Percentiles rank a stretch among this genome's conserved stretches.
Evolutionary conservation across 2,329 filamentous ascomycete species (phyloP).

Genomic region (Piedraia hortae): DNA sequence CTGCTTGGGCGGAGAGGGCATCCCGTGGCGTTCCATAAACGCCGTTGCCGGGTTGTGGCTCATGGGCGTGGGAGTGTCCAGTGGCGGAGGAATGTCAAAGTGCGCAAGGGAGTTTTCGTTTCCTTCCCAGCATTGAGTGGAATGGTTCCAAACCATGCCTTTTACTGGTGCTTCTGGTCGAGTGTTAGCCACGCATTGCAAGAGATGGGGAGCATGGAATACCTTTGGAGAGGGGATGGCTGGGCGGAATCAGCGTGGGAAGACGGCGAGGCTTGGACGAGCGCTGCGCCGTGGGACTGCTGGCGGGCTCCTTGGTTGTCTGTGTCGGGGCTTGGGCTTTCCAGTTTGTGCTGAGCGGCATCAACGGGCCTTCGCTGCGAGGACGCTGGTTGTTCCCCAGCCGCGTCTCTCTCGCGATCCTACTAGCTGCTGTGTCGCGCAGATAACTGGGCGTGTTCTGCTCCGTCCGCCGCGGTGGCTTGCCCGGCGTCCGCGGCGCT

Average conservation of each 20-base stretch:
- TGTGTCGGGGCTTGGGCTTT: slow-evolving; percentile 28
- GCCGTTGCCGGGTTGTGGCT: slow-evolving; percentile 9
- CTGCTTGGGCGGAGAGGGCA: slow-evolving; percentile 20
- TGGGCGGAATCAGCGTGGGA: slow-evolving; percentile 73
- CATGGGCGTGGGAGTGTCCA: slow-evolving; percentile 15
- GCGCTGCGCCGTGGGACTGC: slow-evolving; percentile 21
- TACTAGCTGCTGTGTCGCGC: slow-evolving; percentile 36
- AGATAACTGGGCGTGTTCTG: slow-evolving; percentile 32
- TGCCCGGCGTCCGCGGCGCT: slow-evolving; percentile 25
- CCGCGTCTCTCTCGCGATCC: slow-evolving; percentile 30
- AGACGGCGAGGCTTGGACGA: slow-evolving; percentile 23
- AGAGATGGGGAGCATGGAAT: no score
- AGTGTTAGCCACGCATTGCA: no score
- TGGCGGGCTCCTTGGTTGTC: slow-evolving; percentile 23
- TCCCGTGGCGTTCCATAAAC: slow-evolving; percentile 12
- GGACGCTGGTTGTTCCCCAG: slow-evolving; percentile 17
- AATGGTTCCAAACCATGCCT: slow-evolving; percentile 87
- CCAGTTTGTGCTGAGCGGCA: slow-evolving; percentile 29
- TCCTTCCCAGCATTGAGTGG: slow-evolving; percentile 74
- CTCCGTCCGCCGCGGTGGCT: slow-evolving; percentile 20
- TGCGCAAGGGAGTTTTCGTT: slow-evolving; percentile 64
- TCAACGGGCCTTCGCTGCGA: slow-evolving; percentile 21
- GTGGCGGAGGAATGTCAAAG: slow-evolving; percentile 33
- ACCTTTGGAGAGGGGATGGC: no score
- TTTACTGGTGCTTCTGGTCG: no score